phyloP scores from a whole-genome alignment of 1,284 basidiomycete genomes.

The Peniophora sp. region DNA sequence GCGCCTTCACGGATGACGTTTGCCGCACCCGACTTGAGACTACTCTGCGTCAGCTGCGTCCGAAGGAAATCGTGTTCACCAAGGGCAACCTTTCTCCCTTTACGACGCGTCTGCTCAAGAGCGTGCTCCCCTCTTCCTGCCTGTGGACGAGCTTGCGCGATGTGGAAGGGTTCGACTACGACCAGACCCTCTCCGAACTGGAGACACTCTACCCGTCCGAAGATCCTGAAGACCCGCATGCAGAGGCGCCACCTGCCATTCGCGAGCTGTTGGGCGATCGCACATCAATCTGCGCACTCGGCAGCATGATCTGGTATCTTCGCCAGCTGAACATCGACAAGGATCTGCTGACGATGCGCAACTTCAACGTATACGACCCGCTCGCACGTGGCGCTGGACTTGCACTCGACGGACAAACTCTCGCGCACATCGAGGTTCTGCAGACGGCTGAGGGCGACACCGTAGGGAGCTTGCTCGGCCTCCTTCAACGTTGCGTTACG shows the following conservation, averaged over 20 bases:
- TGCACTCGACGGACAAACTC: slow-evolving; percentile 86
- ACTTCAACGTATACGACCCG: slow-evolving; percentile 95
- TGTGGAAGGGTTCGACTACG: slow-evolving; percentile 74
- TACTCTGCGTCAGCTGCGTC: slow-evolving; percentile 84
- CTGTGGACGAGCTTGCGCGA: slow-evolving; percentile 83
- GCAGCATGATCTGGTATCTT: slow-evolving; percentile 88
- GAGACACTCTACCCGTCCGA: slow-evolving; percentile 54
- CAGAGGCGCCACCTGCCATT: slow-evolving; percentile 70
- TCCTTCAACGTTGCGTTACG: slow-evolving; percentile 82
- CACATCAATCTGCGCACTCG: slow-evolving; percentile 76
- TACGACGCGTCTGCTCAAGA: slow-evolving; percentile 76
- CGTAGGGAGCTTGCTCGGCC: slow-evolving; percentile 79
- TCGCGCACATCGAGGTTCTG: slow-evolving; percentile 89
- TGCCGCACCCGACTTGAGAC: slow-evolving; percentile 93
- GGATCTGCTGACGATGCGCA: slow-evolving; percentile 87
- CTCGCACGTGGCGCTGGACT: slow-evolving; percentile 81
- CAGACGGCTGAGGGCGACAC: slow-evolving; percentile 88
- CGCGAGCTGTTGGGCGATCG: slow-evolving; percentile 59
- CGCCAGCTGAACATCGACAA: slow-evolving; percentile 90
- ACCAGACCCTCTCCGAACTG: slow-evolving; percentile 67
- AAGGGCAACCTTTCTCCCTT: slow-evolving; percentile 84
- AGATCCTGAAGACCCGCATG: slow-evolving; percentile 32
- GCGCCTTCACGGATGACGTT: slow-evolving; percentile 87
- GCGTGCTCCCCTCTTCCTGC: slow-evolving; percentile 70
- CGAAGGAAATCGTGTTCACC: slow-evolving; percentile 89